Conservation (phyloP, 768 basidiomycete genomes). For the Strobilomyces dryophilus region DNA sequence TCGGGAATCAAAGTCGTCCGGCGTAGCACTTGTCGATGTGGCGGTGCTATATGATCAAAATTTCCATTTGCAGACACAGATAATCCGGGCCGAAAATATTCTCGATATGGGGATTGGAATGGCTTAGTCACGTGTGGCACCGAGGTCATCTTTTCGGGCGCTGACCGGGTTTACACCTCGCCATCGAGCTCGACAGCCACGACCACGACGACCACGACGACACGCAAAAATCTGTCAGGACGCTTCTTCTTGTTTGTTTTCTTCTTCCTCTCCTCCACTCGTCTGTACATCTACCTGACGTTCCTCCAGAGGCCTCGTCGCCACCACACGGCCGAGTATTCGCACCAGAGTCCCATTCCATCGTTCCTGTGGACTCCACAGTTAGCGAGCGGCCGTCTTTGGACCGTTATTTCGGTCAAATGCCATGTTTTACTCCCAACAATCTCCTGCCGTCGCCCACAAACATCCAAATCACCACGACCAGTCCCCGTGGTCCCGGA, state of each 20-base stretch:
- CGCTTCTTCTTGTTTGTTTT: conserved; percentile 17
- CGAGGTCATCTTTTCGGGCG: conserved; percentile 23
- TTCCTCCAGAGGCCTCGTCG: background rate
- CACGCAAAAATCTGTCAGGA: conserved; percentile 14
- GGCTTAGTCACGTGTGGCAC: conserved; percentile 18
- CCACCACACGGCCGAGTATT: background rate
- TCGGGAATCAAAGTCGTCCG: conserved; percentile 8
- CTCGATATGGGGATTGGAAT: conserved; percentile 9
- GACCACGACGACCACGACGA: conserved; percentile 13
- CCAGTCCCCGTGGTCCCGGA: conserved; percentile 66
- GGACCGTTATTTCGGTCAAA: conserved; percentile 25
- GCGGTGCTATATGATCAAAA: conserved; percentile 19
- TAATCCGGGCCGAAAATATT: conserved; percentile 10
- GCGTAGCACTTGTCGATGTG: conserved; percentile 11
- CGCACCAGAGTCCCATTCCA: conserved; percentile 9
- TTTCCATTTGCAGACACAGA: conserved; percentile 6
- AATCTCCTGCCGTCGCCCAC: conserved; percentile 76
- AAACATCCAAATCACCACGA: conserved; percentile 74
- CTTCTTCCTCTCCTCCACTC: background rate
- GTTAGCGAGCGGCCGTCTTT: conserved; percentile 1
- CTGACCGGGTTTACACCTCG: conserved; percentile 19
- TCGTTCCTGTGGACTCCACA: conserved; percentile 7
- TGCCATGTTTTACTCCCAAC: conserved; percentile 83
- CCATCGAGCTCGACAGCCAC: conserved; percentile 15
- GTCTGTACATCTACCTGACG: conserved; percentile 13